Evolutionary conservation across 371 early-diverging fungal genomes (phyloP).

Genomic region (Circinella minor): DNA sequence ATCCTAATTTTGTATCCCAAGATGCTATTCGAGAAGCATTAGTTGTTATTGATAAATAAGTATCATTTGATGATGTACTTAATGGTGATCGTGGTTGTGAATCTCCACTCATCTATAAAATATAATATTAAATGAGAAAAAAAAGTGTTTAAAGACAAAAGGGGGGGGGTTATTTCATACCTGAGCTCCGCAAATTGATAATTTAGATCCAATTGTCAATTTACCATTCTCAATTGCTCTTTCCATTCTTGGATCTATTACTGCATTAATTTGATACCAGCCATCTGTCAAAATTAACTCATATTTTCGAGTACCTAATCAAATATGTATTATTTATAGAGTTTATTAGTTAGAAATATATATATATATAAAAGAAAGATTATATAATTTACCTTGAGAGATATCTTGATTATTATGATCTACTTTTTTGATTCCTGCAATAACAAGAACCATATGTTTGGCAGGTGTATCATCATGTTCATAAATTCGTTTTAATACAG

Average conservation of each 20-base stretch:
- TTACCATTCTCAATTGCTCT: slow-evolving; percentile 45
- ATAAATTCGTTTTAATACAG: slow-evolving; percentile 69
- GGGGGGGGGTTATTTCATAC: slow-evolving; percentile 23
- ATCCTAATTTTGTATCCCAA: slow-evolving; percentile 79
- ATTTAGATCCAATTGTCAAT: slow-evolving; percentile 68
- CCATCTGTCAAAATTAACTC: slow-evolving; percentile 73
- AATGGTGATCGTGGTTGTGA: slow-evolving; percentile 42
- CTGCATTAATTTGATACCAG: slow-evolving; percentile 74
- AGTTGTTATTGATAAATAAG: slow-evolving; percentile 48
- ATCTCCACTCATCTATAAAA: slow-evolving; percentile 37
- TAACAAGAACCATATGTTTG: slow-evolving; percentile 69
- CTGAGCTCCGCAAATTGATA: slow-evolving; percentile 71
- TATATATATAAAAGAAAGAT: background rate
- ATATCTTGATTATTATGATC: background rate
- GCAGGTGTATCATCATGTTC: slow-evolving; percentile 71
- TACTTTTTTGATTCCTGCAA: slow-evolving; percentile 51
- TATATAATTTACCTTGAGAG: background rate
- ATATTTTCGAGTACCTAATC: slow-evolving; percentile 18
- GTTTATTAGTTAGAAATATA: no score
- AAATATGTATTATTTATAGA: background rate
- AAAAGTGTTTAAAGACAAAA: background rate
- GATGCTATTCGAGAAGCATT: slow-evolving; percentile 67
- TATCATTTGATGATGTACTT: slow-evolving; percentile 11
- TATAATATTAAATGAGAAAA: background rate
- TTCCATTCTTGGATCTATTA: slow-evolving; percentile 59